Percentiles rank a stretch among this genome's conserved stretches.
phyloP scores from a whole-genome alignment of 2,329 filamentous ascomycete species.

The Aspergillus neoniger region DNA sequence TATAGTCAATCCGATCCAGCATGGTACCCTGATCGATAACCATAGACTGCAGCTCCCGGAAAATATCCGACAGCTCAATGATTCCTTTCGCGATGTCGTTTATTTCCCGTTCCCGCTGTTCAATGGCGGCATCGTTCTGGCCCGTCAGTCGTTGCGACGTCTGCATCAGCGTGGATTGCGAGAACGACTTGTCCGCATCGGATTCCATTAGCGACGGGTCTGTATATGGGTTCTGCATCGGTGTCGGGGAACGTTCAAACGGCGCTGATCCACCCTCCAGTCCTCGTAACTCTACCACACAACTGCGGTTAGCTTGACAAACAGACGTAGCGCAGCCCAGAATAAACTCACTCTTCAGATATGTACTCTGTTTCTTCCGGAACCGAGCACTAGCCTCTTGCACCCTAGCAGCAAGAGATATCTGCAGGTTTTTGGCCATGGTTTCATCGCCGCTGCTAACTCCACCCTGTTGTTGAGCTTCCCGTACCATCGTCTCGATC shows the following conservation, averaged over 20 bases:
- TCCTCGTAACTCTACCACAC: constrained; percentile 66
- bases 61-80: constrained; percentile 94
- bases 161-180: constrained; percentile 82
- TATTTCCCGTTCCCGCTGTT: constrained; percentile 92
- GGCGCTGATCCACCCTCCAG: constrained; percentile 63
- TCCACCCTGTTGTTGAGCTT: constrained; percentile 69
- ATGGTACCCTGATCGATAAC: constrained; percentile 90
- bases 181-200: constrained; percentile 88
- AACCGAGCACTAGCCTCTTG: constrained; percentile 91
- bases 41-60: constrained; percentile 94
- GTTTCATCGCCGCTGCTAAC: constrained; percentile 83
- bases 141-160: constrained; percentile 59
- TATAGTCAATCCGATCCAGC: constrained; percentile 95
- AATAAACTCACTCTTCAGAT: constrained; percentile 75
- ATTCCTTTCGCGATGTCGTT: constrained; percentile 98
- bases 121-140: constrained; percentile 80
- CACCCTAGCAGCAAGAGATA: constrained; percentile 81
- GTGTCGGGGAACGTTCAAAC: constrained; percentile 53
- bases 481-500: constrained; percentile 82
- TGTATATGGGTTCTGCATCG: constrained; percentile 66
- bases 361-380: constrained; percentile 95
- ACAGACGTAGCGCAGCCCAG: background rate
- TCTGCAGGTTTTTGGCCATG: constrained; percentile 96
- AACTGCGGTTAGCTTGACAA: constrained; percentile 14
- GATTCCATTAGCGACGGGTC: constrained; percentile 91